Evolutionary conservation across 2,329 filamentous ascomycete genomes (phyloP), one percentile per base, ranked within the genome.

Genomic region (Pseudocercospora crystallina): DNA sequence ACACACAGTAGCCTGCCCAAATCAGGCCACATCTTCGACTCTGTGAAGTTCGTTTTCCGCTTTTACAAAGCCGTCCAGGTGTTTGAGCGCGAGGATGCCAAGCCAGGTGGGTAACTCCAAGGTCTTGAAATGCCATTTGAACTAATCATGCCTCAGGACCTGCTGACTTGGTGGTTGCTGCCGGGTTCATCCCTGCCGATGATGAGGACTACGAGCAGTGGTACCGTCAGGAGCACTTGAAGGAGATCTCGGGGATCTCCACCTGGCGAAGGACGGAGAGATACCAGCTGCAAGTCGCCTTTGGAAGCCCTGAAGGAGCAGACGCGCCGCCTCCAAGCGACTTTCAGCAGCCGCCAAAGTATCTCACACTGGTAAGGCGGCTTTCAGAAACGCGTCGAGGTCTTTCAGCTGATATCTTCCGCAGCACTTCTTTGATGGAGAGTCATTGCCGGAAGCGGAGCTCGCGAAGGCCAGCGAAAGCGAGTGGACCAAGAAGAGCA

Each of bases 401-500:
- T 29, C 11, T 12, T 9, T 35, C 45, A 49, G 38, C 20, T 26
- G 20, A 26, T 26, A 53, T 26, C 5, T 14, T 14, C 2, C 35
- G 8, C 31, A 59, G 57, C 54, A 57, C 37, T 57, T 43, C 33
- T 54, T 57, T 40, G 54, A 53, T 37, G 54, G 56, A 11, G 46
- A 54, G 35, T 14, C 33, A 1, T 30, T 51, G 38, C 57, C 57
- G 3, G 48, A 43, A 20, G 10, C 40, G 13, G 45, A 52, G 38
- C 47, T 50, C 17, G 41, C 44, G 11, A 51, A 46, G 40, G 14
- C 44, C 11, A 17, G 49, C 4, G 50, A 54, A 43, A 43, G 43
- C 11, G 43, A 54, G 33, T 53, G 53, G 53, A 54, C 56, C 13
- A 58, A 54, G 47, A 51, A 54, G 47, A 51, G 20, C 17, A 48